phyloP scores from a whole-genome alignment of 225 moss, liverwort and hornwort genomes.

The Climacium dendroides region DNA sequence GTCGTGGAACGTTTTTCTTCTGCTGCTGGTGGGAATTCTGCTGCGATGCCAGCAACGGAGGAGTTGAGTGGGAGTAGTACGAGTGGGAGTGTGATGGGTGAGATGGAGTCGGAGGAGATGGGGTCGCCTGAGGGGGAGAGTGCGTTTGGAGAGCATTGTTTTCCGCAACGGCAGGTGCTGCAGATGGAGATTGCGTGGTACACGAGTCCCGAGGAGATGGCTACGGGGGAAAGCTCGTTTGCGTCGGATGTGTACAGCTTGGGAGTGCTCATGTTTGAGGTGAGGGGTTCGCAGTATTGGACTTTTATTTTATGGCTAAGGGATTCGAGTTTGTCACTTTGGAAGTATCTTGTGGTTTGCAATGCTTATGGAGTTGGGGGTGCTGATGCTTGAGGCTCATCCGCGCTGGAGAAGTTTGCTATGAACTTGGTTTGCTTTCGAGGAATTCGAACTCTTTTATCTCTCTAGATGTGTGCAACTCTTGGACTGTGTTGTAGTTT shows the following conservation, averaged over 20 bases:
- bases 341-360: not conserved
- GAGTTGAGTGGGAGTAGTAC: conserved; percentile 54
- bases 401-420: not conserved
- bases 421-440: not conserved
- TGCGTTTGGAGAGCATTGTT: conserved; percentile 31
- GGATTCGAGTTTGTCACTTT: not conserved
- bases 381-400: not conserved
- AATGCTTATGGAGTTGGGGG: not conserved
- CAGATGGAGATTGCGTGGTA: conserved; percentile 87
- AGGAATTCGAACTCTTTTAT: not conserved
- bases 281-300: not conserved
- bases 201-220: conserved; percentile 72
- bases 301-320: not conserved
- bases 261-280: conserved; percentile 91
- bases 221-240: conserved; percentile 44
- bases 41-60: not conserved
- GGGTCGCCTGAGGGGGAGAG: not conserved
- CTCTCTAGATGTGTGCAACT: not conserved
- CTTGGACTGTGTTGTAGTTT: not conserved
- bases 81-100: not conserved
- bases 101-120: not conserved
- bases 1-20: not conserved
- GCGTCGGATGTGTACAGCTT: conserved; percentile 77
- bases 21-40: not conserved
- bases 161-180: conserved; percentile 65